phyloP scores from a whole-genome alignment of 768 basidiomycete genomes.

The Cantharellus anzutake region DNA sequence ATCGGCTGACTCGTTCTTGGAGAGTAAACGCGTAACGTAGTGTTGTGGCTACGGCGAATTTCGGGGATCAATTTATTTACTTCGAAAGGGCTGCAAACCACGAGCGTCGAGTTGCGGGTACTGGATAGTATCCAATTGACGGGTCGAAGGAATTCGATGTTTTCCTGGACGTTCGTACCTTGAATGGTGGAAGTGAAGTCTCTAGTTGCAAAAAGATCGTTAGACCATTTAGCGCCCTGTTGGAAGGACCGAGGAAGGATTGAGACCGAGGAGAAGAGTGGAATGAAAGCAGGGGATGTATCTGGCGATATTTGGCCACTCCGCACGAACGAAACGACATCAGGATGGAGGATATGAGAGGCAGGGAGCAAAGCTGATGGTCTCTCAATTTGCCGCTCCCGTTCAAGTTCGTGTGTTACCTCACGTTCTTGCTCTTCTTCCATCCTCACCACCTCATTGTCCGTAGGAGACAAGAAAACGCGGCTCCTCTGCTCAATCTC shows the following conservation, averaged over 20 bases:
- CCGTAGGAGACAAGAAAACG: neutral
- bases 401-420: slow-evolving; percentile 25
- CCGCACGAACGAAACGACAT: slow-evolving; percentile 17
- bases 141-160: neutral
- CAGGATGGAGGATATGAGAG: slow-evolving; percentile 11
- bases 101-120: neutral
- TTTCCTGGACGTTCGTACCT: neutral
- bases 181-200: neutral
- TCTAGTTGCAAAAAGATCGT: neutral
- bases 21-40: slow-evolving; percentile 1
- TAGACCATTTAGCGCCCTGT: neutral
- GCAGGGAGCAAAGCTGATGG: slow-evolving; percentile 17
- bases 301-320: slow-evolving; percentile 17
- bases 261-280: slow-evolving; percentile 3
- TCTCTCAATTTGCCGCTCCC: slow-evolving; percentile 18
- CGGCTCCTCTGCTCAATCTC: neutral
- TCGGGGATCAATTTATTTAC: slow-evolving; percentile 2
- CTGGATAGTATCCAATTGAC: slow-evolving; percentile 4
- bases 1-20: neutral
- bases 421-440: slow-evolving; percentile 36
- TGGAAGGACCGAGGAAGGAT: neutral
- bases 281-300: slow-evolving; percentile 5
- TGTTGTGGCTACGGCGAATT: neutral
- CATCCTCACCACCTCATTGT: slow-evolving; percentile 10
- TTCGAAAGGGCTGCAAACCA: slow-evolving; percentile 3